Evolutionary conservation across 1,139 yeast species (phyloP).

Genomic region (Scheffersomyces quercinus): DNA sequence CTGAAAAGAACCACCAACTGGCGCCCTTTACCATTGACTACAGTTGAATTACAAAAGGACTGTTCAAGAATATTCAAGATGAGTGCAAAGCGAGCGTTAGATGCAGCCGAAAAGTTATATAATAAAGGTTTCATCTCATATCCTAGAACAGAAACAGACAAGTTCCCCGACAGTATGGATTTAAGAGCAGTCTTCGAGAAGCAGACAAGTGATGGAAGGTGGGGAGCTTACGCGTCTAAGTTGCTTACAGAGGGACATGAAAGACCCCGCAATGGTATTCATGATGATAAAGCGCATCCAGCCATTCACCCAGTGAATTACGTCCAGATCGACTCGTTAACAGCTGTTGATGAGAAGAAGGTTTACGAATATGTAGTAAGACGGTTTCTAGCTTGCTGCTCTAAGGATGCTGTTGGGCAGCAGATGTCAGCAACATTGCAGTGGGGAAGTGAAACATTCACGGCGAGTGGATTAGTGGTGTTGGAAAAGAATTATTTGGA

Average conservation of each 20-base stretch:
- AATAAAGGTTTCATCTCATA: slow-evolving; percentile 86
- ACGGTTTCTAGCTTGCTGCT: slow-evolving; percentile 88
- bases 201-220: slow-evolving; percentile 51
- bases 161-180: slow-evolving; percentile 76
- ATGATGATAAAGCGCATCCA: slow-evolving; percentile 96
- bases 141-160: slow-evolving; percentile 97
- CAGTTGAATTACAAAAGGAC: slow-evolving; percentile 90
- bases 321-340: slow-evolving; percentile 33
- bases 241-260: slow-evolving; percentile 41
- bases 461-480: slow-evolving; percentile 72
- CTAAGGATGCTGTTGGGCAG: slow-evolving; percentile 84
- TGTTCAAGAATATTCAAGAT: slow-evolving; percentile 74
- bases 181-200: slow-evolving; percentile 57
- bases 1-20: slow-evolving; percentile 71
- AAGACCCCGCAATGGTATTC: slow-evolving; percentile 74
- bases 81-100: slow-evolving; percentile 80
- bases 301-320: slow-evolving; percentile 89
- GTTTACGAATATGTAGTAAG: slow-evolving; percentile 88
- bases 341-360: slow-evolving; percentile 55
- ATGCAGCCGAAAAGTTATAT: slow-evolving; percentile 83
- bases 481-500: slow-evolving; percentile 75
- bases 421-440: slow-evolving; percentile 60
- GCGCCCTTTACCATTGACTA: slow-evolving; percentile 88
- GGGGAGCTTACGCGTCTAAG: slow-evolving; percentile 50
- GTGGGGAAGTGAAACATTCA: slow-evolving; percentile 80